Evolutionary conservation across 225 moss, liverwort and hornwort species (phyloP), one percentile per base, ranked within the genome.

Genomic region (Rhytidiadelphus loreus): DNA sequence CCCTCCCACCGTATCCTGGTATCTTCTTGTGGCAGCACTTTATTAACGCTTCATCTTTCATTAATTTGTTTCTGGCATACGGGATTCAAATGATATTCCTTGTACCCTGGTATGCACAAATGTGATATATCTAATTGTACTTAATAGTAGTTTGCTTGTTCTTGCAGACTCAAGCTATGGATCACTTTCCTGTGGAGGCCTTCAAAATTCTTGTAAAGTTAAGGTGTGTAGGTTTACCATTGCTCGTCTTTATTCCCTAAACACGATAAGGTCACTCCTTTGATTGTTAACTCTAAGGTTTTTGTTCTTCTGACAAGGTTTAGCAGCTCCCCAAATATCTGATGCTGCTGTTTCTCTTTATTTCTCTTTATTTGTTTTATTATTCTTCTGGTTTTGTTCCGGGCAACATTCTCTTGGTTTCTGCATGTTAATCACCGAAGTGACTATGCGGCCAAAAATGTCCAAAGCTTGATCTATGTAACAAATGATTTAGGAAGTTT

Each of bases 121-220:
- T 87, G n/a, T 78, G n/a, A 73, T 83, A 25, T 26, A 59, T 60
- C 58, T 63, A 37, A 44, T 61, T 87, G 70, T 22, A 86, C 82
- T 48, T 85, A 66, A 58, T 68, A 65, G 33, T 66, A 46, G 82
- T 66, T 85, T 84, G 35, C 32, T 86, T 84, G 19, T 64, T 77
- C 78, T 73, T 93, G 83, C 94, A 98, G 98, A 99, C 98, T 89
- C 98, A 99, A 90, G 87, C 94, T 78, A 61, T 96, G 82, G 90
- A 90, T 82, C 85, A 85, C 22, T 95, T 97, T 80, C 97, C 97
- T 53, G 66, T 89, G 26, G 93, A 93, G 74, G 89, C 98, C 59
- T 95, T 96, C 66, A 95, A 95, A 88, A 81, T 93, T 39, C 93
- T 99, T 53, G 93, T 95, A 12, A 96, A 96, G 91, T 89, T 96